Percentiles rank a stretch among this genome's conserved stretches.
Evolutionary conservation across 495 filamentous ascomycete species (phyloP).

Genomic region (Tuber magnatum): DNA sequence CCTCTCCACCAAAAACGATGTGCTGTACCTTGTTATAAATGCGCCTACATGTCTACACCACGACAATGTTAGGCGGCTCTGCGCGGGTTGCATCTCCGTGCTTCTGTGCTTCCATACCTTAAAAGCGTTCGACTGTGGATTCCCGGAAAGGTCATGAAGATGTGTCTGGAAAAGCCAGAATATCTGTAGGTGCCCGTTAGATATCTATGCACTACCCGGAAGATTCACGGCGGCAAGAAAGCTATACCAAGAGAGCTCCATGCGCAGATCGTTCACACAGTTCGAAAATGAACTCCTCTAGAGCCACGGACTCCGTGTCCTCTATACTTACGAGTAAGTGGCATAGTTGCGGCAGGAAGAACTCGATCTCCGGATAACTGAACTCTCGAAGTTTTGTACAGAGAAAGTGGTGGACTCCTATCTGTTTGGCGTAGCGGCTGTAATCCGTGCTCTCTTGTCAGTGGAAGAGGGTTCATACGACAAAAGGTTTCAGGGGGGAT

Average conservation of each 20-base stretch:
- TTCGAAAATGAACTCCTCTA: conserved; percentile 74
- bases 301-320: conserved; percentile 69
- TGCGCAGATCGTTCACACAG: conserved; percentile 73
- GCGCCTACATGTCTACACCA: conserved; percentile 55
- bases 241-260: conserved; percentile 62
- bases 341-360: conserved; percentile 74
- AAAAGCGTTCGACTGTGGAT: conserved; percentile 62
- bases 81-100: not conserved
- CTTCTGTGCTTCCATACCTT: conserved; percentile 28
- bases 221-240: conserved; percentile 7
- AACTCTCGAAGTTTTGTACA: conserved; percentile 74
- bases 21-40: conserved; percentile 75
- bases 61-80: conserved; percentile 15
- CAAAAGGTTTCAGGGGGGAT: conserved; percentile 15
- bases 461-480: conserved; percentile 18
- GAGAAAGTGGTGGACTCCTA: conserved; percentile 71
- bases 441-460: conserved; percentile 25
- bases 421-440: conserved; percentile 73
- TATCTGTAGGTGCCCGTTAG: conserved; percentile 49
- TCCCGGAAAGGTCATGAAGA: conserved; percentile 62
- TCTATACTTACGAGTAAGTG: conserved; percentile 71
- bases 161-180: conserved; percentile 81
- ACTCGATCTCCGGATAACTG: conserved; percentile 74
- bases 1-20: conserved; percentile 64
- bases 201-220: conserved; percentile 21